Evolutionary conservation across 1,284 basidiomycete species (phyloP), one percentile per base, ranked within the genome.

Genomic region (Austropuccinia psidii): DNA sequence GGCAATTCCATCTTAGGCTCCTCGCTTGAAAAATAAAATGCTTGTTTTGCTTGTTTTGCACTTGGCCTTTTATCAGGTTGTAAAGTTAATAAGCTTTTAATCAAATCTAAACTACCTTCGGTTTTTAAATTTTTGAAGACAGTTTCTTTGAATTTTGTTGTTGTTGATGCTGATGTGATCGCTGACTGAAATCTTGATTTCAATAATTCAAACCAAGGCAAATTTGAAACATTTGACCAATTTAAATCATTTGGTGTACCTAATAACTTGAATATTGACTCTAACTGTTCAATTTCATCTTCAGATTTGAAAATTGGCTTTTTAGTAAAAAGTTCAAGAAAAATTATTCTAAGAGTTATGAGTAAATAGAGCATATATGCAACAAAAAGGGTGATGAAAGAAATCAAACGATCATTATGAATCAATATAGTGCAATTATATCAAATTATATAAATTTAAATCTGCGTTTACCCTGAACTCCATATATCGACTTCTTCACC

Each of bases 401-500:
- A 27, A 45, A 76, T 52, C 33, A 29, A 52, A 19, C 15, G 35
- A 24, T 29, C 11, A 58, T 31, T 31, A 3, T 39, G 45, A 49
- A 4, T 55, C 13, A 35, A 45, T 45, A n/a, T 45, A n/a, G 43
- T 11, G n/a, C 43, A 11, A 11, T n/a, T 45, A 45, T 45, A 37
- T 13, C 27, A 9, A 33, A 62, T 15, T 47, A 21, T 17, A 4
- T 57, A 33, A 41, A 37, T 67, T 24, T 33, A 31, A 24, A 21
- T 83, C 86, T 78, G 19, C 5, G 13, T 45, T 54, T 81, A 94
- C 91, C 96, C 96, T 13, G 95, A 96, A 80, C 93, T 96, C 96
- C 96, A 99, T 88, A 96, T 96, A 79, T 99, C 96, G n/a, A 99
- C 95, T 79, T 97, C 96, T 1, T 92, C 89, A 0, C 94, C 95